These are phyloP conservation scores for Vaccinium vitisidaea DNA, from an alignment of 148 eudicot genomes.

Conservation along the genomic window DNA sequence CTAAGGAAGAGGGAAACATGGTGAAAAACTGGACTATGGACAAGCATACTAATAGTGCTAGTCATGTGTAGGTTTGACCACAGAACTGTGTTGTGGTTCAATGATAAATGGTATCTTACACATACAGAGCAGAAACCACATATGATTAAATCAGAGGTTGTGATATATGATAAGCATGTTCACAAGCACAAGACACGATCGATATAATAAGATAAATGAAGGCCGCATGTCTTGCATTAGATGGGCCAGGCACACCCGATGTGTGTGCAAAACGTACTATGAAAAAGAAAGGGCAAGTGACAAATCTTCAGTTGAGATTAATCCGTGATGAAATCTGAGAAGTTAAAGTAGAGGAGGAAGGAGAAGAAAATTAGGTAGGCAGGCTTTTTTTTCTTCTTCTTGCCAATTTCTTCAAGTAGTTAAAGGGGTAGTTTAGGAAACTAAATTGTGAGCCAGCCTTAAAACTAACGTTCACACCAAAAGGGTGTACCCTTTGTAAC, in stretches of 20 bases:
- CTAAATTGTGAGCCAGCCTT: not conserved
- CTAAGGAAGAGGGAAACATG: not conserved
- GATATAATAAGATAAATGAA: not conserved
- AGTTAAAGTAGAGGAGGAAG: not conserved
- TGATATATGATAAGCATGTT: not conserved
- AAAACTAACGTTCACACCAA: not conserved
- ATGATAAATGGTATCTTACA: not conserved
- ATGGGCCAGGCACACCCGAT: not conserved
- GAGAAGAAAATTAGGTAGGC: not conserved
- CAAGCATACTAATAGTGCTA: not conserved
- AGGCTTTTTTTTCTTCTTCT: not conserved
- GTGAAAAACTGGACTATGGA: not conserved
- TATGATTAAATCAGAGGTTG: not conserved
- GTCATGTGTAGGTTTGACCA: not conserved
- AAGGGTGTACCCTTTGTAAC: not conserved
- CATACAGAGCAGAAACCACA: not conserved
- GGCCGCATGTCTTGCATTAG: not conserved
- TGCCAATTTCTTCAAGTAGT: not conserved
- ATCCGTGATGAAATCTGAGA: not conserved
- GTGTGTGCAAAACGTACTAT: not conserved
- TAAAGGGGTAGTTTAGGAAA: not conserved
- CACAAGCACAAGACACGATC: not conserved
- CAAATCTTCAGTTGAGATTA: not conserved
- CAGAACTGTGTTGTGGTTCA: not conserved
- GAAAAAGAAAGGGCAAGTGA: not conserved